Conservation (phyloP, 2,329 filamentous ascomycete species). For the Neofusicoccum kwambonambiense region DNA sequence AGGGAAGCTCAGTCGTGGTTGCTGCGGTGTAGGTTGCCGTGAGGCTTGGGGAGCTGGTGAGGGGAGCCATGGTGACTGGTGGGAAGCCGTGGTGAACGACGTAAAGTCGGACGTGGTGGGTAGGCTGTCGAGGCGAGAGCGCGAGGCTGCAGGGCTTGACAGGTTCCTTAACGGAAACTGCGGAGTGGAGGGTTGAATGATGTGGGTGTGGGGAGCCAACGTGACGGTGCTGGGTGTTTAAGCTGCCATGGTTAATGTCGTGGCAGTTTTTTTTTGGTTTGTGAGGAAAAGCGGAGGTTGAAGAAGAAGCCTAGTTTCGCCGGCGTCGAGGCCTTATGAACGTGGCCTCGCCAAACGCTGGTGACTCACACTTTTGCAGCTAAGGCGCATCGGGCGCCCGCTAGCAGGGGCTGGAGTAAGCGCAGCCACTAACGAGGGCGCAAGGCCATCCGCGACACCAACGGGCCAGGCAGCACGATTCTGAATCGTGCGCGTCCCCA, state of each 20-base stretch:
- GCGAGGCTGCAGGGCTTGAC: conserved; percentile 58
- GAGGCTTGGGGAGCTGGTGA: conserved; percentile 56
- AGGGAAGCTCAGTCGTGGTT: conserved; percentile 42
- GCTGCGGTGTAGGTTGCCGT: conserved; percentile 49
- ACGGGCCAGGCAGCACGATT: no score
- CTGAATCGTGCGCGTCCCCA: no score
- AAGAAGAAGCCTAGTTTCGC: no score
- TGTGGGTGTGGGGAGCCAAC: conserved; percentile 25
- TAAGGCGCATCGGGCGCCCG: no score
- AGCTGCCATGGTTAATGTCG: conserved; percentile 1
- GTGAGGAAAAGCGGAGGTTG: not conserved
- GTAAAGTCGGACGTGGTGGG: conserved; percentile 63
- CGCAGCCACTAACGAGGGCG: no score
- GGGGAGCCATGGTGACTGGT: conserved; percentile 74
- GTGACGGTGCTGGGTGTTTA: not conserved
- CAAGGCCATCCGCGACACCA: no score
- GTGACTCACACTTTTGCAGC: no score
- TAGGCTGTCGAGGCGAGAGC: conserved; percentile 52
- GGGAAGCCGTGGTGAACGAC: conserved; percentile 82
- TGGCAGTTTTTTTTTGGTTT: conserved; percentile 25
- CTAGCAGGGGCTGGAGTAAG: no score
- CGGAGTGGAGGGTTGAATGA: conserved; percentile 27
- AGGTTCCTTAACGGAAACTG: conserved; percentile 47
- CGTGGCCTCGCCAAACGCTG: no score
- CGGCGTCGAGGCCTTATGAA: no score